phyloP scores from a whole-genome alignment of 2,329 filamentous ascomycete species.

The Paraconiothyrium brasiliense region DNA sequence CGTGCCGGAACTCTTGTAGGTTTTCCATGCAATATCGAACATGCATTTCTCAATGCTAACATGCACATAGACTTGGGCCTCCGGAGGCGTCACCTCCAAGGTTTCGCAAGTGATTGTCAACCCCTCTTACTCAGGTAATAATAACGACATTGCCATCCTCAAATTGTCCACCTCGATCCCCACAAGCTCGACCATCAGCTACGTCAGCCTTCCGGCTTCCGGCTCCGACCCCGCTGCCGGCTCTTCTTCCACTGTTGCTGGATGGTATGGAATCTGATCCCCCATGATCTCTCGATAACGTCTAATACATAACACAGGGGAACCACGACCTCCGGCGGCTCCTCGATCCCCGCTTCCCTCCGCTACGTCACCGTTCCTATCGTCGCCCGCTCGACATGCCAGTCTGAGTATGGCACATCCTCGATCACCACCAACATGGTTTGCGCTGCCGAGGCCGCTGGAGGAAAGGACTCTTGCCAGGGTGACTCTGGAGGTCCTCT shows the following conservation, averaged over 20 bases:
- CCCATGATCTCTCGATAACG: background rate
- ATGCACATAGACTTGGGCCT: slow-evolving; percentile 25
- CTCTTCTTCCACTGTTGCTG: slow-evolving; percentile 31
- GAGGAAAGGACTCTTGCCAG: slow-evolving; percentile 22
- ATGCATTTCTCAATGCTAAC: background rate
- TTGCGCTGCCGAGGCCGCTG: slow-evolving; percentile 17
- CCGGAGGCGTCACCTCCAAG: slow-evolving; percentile 30
- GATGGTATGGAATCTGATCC: slow-evolving; percentile 26
- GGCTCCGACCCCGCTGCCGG: slow-evolving; percentile 34
- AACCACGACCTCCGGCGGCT: slow-evolving; percentile 7
- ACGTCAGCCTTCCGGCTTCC: slow-evolving; percentile 31
- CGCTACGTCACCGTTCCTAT: slow-evolving; percentile 18
- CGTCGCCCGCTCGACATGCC: slow-evolving; percentile 17
- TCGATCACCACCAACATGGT: slow-evolving; percentile 17
- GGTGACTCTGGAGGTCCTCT: slow-evolving; percentile 20
- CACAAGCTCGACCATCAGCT: slow-evolving; percentile 32
- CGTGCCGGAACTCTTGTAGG: slow-evolving; percentile 18
- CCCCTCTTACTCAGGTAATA: slow-evolving; percentile 30
- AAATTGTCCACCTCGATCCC: slow-evolving; percentile 36
- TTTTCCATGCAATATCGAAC: background rate
- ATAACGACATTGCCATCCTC: slow-evolving; percentile 37
- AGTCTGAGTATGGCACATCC: slow-evolving; percentile 12
- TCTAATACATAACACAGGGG: slow-evolving; percentile 11
- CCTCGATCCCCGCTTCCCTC: background rate
- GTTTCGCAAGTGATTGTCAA: slow-evolving; percentile 31